Conservation (phyloP, 768 basidiomycete species). For the Phaeolepiota aurea region DNA sequence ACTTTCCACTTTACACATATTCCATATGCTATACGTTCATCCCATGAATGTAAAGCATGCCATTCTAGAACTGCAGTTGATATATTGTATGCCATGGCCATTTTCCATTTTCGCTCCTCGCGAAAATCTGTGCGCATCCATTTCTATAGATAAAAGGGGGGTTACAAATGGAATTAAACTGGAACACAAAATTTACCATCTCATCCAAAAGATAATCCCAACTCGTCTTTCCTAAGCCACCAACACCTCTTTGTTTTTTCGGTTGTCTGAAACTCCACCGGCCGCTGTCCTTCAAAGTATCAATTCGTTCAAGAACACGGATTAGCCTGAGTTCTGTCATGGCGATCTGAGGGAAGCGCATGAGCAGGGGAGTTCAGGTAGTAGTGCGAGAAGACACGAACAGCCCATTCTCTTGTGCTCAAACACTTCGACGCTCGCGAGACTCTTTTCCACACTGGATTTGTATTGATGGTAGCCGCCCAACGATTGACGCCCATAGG, state of each 20-base stretch:
- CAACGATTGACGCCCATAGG: slow-evolving; percentile 64
- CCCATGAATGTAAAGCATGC: slow-evolving; percentile 64
- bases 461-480: slow-evolving; percentile 67
- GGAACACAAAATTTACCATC: slow-evolving; percentile 50
- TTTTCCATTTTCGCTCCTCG: slow-evolving; percentile 91
- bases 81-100: slow-evolving; percentile 74
- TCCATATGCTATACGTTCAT: slow-evolving; percentile 57
- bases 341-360: slow-evolving; percentile 46
- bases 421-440: slow-evolving; percentile 69
- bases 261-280: slow-evolving; percentile 93
- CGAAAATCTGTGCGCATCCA: slow-evolving; percentile 97
- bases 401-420: slow-evolving; percentile 76
- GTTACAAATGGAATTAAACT: neutral
- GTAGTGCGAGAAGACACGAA: slow-evolving; percentile 35
- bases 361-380: neutral
- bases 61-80: slow-evolving; percentile 81
- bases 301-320: slow-evolving; percentile 78
- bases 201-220: slow-evolving; percentile 97
- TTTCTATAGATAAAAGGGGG: slow-evolving; percentile 45
- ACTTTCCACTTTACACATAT: slow-evolving; percentile 62
- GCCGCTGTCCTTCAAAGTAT: slow-evolving; percentile 68
- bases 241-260: slow-evolving; percentile 83
- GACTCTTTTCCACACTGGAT: slow-evolving; percentile 68
- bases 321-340: slow-evolving; percentile 71
- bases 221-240: slow-evolving; percentile 71